Evolutionary conservation across 2,329 filamentous ascomycete genomes (phyloP).

Genomic region (Macrophomina pseudophaseolina): DNA sequence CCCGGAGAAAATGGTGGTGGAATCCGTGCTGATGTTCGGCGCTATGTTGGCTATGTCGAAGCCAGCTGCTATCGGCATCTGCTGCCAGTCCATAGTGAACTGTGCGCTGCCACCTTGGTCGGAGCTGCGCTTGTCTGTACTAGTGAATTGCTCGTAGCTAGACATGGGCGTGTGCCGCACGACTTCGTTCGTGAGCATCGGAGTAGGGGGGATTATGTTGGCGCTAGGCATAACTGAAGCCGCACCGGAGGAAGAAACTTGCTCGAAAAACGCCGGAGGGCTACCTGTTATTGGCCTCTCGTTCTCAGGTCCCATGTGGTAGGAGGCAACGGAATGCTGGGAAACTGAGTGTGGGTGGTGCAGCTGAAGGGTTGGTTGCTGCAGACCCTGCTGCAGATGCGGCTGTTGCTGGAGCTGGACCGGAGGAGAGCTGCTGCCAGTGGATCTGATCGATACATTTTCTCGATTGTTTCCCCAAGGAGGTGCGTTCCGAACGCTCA

Average conservation of each 20-base stretch:
- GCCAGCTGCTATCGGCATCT: constrained; percentile 51
- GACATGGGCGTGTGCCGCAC: constrained; percentile 52
- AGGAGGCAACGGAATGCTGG: constrained; percentile 9
- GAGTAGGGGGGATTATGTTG: constrained; percentile 44
- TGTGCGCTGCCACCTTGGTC: constrained; percentile 51
- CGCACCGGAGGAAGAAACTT: constrained; percentile 42
- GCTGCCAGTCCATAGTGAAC: constrained; percentile 57
- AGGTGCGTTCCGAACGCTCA: constrained; percentile 36
- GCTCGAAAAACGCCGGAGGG: constrained; percentile 49
- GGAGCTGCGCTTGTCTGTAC: constrained; percentile 46
- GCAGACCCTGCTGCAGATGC: not conserved
- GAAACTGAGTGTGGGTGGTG: constrained; percentile 17
- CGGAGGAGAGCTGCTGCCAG: constrained; percentile 40
- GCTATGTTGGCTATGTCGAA: constrained; percentile 54
- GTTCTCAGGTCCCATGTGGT: constrained; percentile 14
- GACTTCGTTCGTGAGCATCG: constrained; percentile 46
- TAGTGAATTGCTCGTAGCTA: constrained; percentile 52
- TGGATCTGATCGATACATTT: constrained; percentile 38
- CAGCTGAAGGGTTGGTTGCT: not conserved
- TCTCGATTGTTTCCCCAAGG: constrained; percentile 43
- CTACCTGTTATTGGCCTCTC: constrained; percentile 28
- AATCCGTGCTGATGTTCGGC: constrained; percentile 52
- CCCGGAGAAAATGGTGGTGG: constrained; percentile 50
- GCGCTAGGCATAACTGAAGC: constrained; percentile 32
- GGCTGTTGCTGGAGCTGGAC: constrained; percentile 27